A percentile compares a stretch with the other conserved stretches of the same genome.
phyloP scores from a whole-genome alignment of 2,329 filamentous ascomycete genomes.

The Plectosphaerella sp. region DNA sequence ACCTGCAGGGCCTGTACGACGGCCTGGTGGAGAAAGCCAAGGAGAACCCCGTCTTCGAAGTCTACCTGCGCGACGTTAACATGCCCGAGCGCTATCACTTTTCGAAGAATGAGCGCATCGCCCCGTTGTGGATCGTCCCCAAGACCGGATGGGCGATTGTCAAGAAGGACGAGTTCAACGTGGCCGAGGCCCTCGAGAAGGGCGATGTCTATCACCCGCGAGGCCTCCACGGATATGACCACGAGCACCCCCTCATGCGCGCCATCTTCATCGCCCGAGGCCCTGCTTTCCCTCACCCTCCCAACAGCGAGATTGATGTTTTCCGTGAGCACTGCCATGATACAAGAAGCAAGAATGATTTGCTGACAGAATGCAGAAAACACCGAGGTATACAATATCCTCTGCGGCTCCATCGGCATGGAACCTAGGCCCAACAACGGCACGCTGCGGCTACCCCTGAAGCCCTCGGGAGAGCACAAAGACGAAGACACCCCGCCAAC shows the following conservation, averaged over 20 bases:
- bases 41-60: slow-evolving; percentile 68
- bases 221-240: slow-evolving; percentile 91
- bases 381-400: slow-evolving; percentile 88
- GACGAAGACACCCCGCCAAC: slow-evolving; percentile 40
- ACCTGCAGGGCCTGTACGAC: slow-evolving; percentile 65
- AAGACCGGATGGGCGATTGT: slow-evolving; percentile 92
- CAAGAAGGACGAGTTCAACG: slow-evolving; percentile 71
- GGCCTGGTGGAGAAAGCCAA: slow-evolving; percentile 51
- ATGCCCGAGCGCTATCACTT: slow-evolving; percentile 97
- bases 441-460: slow-evolving; percentile 69
- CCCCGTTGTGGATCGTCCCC: slow-evolving; percentile 90
- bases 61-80: slow-evolving; percentile 79
- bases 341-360: neutral
- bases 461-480: slow-evolving; percentile 58
- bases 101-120: slow-evolving; percentile 79
- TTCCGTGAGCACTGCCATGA: slow-evolving; percentile 66
- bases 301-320: slow-evolving; percentile 71
- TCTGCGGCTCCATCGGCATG: slow-evolving; percentile 83
- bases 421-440: slow-evolving; percentile 78
- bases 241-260: slow-evolving; percentile 91
- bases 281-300: slow-evolving; percentile 82
- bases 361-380: slow-evolving; percentile 61
- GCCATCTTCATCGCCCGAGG: slow-evolving; percentile 92
- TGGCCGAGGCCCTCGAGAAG: slow-evolving; percentile 60
- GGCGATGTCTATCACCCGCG: slow-evolving; percentile 70